phyloP scores from a whole-genome alignment of 2,329 filamentous ascomycete species.

The Aaosphaeria pasadenensis region DNA sequence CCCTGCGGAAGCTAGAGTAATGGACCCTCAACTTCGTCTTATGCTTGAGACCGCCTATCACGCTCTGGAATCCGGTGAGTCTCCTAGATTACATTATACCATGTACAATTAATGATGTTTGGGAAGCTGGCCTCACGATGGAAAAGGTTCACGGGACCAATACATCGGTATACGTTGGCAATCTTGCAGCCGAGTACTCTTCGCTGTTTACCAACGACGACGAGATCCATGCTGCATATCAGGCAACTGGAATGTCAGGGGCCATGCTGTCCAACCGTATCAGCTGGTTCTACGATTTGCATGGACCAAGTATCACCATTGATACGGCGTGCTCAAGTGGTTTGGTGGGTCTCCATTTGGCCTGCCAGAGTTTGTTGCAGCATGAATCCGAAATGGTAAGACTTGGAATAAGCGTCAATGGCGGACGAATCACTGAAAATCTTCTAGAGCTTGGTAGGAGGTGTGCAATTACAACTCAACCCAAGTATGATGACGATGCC shows the following conservation, averaged over 20 bases:
- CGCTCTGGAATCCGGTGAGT: neutral
- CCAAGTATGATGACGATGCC: neutral
- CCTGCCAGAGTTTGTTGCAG: conserved; percentile 2
- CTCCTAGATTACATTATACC: neutral
- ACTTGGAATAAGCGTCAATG: neutral
- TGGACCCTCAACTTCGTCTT: neutral
- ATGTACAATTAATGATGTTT: too few relatives aligned
- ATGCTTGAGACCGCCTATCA: neutral
- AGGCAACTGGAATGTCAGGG: conserved; percentile 11
- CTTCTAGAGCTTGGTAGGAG: neutral
- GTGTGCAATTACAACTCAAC: neutral
- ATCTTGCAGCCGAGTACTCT: neutral
- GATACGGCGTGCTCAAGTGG: conserved; percentile 34
- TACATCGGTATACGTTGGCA: neutral
- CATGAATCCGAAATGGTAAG: conserved; percentile 4
- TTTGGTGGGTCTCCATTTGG: conserved; percentile 21
- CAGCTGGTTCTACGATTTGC: conserved; percentile 16
- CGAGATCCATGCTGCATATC: conserved; percentile 3
- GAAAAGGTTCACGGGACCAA: neutral
- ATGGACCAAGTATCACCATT: conserved; percentile 30
- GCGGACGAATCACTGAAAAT: neutral
- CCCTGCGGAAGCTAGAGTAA: neutral
- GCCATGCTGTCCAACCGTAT: conserved; percentile 30
- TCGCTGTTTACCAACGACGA: neutral
- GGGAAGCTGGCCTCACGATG: neutral